Base-by-base conservation (phyloP, 129 eudicot genomes). In the Oenanthe sinensis region DNA sequence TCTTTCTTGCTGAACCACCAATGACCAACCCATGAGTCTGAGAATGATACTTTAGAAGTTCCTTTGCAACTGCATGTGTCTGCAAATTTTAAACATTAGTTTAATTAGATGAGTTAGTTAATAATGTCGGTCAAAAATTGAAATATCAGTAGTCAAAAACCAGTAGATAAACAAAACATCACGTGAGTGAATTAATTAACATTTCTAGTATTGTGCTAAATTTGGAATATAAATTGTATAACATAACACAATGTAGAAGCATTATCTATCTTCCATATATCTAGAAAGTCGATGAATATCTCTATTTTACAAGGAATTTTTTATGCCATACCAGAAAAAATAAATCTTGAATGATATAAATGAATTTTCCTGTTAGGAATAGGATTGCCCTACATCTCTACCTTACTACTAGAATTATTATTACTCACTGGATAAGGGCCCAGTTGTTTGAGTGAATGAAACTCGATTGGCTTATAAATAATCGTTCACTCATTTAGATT, bases 21-120 rank as follows among this genome's bases (percentile, higher is more conserved):
- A 91, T 93, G n/a, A 89, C 97, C 82, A 93, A 37, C 50, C 89
- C 97, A 73, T 89, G 85, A 78, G 96, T 91, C 83, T 93, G 97
- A 0, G 98, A 89, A 54, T 93, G 98, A 88, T 93, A 84, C 89
- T 89, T 91, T 37, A 93, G 83, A 79, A 93, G 91, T 33, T 78
- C 75, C 74, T 82, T 73, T 30, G 85, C 85, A 17, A 82, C 85
- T 9, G 75, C 79, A 78, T 82, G 82, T 30, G 85, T 78, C 85
- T 82, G 81, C 47, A 54, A 45, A 11, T 55, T 78, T 40, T 2
- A 9, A 40, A 55, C 15, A 54, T 45, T 45, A 78, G 10, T 43
- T 8, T 40, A 4, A 8, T 28, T 28, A n/a, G 14, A 37, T 13
- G 24, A 22, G 9, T 52, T 76, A 2, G 16, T 8, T 12, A 2